Evolutionary conservation across 345 rosid genomes (phyloP), one percentile per base, ranked within the genome.

Genomic region (Pistacia integerrima): DNA sequence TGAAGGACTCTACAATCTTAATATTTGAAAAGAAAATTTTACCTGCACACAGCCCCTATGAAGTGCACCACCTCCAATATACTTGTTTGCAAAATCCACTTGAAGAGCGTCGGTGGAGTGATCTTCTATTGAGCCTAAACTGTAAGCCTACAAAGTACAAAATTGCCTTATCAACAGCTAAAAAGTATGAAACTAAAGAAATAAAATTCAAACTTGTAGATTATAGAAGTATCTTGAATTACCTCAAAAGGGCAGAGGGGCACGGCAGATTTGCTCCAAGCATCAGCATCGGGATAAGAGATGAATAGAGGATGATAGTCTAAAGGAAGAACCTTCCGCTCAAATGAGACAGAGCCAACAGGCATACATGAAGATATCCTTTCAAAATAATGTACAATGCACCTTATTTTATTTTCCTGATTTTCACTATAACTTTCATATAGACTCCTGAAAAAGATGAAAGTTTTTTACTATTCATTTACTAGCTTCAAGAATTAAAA

Each of bases 31-130:
- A 67, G 61, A 49, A 41, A 41, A 67, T 16, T 20, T 22, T 69
- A 93, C 99, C 97, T 92, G 99, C 66, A 93, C 90, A 76, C 99
- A 96, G 62, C 99, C 99, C 82, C 91, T 84, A 64, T 55, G 67
- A 72, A 96, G 92, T 74, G 97, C 90, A 82, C 98, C 97, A 54
- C 99, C 99, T 63, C 99, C 97, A 54, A 96, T 84, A 82, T 88
- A 92, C 83, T 83, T 86, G 83, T 93, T 92, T 54, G 99, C 97
- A 78, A 96, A 96, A 89, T 96, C 99, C 80, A 92, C 97, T 83
- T 87, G 93, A 64, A 93, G 87, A 71, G 93, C 91, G 68, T 77
- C 89, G 30, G 41, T 71, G 46, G 85, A 74, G 51, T 93, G 93
- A 80, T 96, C 95, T 87, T 96, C 99, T 74, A 96, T 91, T 33